These are phyloP conservation scores for Tricharina praecox DNA, from an alignment of 495 filamentous ascomycete species.

Conservation along the genomic window DNA sequence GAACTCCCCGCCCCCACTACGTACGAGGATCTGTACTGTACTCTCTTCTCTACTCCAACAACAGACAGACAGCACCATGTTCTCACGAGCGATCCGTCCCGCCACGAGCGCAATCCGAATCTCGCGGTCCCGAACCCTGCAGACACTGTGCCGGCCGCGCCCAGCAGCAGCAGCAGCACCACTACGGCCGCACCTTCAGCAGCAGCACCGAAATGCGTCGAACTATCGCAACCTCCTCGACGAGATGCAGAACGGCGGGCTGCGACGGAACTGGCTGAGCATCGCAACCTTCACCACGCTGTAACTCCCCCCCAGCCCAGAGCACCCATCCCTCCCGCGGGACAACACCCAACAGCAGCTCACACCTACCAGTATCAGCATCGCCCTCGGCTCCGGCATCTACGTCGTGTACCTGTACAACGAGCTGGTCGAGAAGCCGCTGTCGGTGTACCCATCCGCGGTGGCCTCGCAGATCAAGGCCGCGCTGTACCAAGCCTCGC, in stretches of 20 bases:
- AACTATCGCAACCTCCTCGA: not conserved
- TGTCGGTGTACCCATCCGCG: conserved; percentile 60
- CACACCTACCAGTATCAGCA: not conserved
- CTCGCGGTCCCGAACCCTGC: too few relatives aligned
- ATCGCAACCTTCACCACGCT: not conserved
- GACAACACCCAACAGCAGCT: not conserved
- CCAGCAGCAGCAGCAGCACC: too few relatives aligned
- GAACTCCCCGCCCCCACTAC: too few relatives aligned
- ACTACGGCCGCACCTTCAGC: not conserved
- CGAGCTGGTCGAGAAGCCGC: conserved; percentile 28
- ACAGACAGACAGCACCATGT: too few relatives aligned
- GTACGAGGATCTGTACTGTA: too few relatives aligned
- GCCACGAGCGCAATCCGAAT: too few relatives aligned
- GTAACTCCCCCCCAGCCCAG: not conserved
- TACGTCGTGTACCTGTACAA: conserved; percentile 15
- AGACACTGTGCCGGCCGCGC: too few relatives aligned
- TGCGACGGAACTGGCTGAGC: not conserved
- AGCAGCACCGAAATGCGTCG: not conserved
- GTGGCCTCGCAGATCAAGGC: conserved; percentile 68
- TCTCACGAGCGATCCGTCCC: too few relatives aligned
- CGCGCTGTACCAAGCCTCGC: conserved; percentile 71
- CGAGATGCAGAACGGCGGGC: not conserved
- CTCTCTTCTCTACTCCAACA: too few relatives aligned
- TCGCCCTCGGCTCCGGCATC: conserved; percentile 7
- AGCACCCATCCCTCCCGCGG: too few relatives aligned